Conservation (phyloP, 441 rosid species). For the Corymbia calophylla region DNA sequence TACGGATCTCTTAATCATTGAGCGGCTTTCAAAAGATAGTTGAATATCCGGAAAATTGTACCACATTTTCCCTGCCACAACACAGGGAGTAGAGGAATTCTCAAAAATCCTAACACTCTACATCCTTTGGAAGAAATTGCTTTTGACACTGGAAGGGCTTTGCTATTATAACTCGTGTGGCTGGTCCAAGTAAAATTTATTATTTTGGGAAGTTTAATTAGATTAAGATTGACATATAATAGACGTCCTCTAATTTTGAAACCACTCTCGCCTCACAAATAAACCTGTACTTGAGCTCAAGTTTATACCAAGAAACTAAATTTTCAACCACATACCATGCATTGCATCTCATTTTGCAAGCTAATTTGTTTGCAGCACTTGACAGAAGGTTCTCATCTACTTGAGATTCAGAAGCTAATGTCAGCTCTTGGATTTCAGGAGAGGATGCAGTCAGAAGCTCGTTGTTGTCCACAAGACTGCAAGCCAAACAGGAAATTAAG, state of each 20-base stretch:
- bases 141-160: neutral
- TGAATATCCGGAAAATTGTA: neutral
- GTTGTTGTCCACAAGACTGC: constrained; percentile 38
- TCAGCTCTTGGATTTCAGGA: constrained; percentile 17
- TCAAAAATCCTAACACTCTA: neutral
- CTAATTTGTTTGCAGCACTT: constrained; percentile 12
- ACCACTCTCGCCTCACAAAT: neutral
- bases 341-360: constrained; percentile 7
- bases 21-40: neutral
- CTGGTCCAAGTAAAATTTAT: neutral
- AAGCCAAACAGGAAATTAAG: neutral
- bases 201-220: neutral
- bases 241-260: neutral
- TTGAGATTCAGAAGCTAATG: constrained; percentile 24
- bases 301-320: neutral
- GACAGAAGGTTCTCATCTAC: constrained; percentile 22
- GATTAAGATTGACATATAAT: neutral
- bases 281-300: fast-evolving
- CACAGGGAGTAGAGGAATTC: neutral
- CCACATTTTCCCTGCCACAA: neutral
- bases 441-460: constrained; percentile 20
- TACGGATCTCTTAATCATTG: neutral
- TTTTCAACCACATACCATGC: constrained; percentile 16
- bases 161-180: neutral
- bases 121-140: neutral